phyloP scores from a whole-genome alignment of 352 stramenopile genomes.

The Phytopythium helicoides region DNA sequence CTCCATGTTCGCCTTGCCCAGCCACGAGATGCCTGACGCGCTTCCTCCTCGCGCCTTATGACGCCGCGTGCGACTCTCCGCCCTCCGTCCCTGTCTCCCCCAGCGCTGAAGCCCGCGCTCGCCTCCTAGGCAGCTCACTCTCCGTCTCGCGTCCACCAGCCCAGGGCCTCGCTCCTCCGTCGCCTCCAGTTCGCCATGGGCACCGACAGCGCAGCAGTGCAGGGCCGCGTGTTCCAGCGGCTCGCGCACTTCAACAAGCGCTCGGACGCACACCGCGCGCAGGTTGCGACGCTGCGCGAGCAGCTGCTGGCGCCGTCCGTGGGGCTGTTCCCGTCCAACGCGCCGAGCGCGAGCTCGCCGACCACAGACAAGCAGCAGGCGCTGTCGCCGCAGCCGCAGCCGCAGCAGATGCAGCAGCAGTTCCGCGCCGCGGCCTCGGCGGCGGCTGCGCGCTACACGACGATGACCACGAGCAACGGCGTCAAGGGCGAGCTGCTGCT shows the following conservation, averaged over 20 bases:
- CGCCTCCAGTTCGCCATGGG: neutral
- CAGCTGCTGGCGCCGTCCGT: neutral
- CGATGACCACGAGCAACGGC: constrained; percentile 2
- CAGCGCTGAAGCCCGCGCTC: neutral
- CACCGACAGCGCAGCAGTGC: constrained; percentile 2
- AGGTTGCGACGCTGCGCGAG: constrained; percentile 4
- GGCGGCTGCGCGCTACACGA: neutral
- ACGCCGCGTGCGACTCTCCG: constrained; percentile 2
- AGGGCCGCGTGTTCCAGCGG: constrained; percentile 8
- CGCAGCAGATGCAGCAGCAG: constrained; percentile 4
- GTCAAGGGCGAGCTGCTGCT: constrained; percentile 7
- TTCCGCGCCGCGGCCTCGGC: constrained; percentile 1
- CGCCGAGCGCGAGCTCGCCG: neutral
- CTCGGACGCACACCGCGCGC: constrained; percentile 5
- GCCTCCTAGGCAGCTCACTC: neutral
- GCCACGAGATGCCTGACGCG: neutral
- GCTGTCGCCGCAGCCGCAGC: neutral
- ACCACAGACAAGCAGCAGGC: no score
- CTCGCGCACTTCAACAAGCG: neutral
- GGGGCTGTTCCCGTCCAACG: constrained; percentile 3
- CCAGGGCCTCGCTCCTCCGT: neutral
- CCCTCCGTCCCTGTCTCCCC: neutral
- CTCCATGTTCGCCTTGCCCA: neutral
- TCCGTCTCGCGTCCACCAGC: neutral
- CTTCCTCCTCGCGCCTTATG: neutral